Evolutionary conservation across 2,329 filamentous ascomycete species (phyloP).

Genomic region (Cladosporium velox): DNA sequence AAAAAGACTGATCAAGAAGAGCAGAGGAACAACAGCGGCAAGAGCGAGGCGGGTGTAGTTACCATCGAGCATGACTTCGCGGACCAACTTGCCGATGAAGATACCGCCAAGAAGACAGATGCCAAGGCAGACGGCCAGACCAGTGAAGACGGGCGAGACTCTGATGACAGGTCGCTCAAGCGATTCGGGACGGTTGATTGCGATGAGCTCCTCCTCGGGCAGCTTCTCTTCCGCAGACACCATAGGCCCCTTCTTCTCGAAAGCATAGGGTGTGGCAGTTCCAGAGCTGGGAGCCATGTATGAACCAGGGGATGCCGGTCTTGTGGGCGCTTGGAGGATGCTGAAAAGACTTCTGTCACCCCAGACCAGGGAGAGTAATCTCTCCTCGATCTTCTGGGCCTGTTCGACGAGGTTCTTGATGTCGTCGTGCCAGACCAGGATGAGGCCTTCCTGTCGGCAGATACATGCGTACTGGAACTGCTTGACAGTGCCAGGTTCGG

Average conservation of each 20-base stretch:
- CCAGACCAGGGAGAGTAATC: slow-evolving; percentile 10
- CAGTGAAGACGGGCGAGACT: slow-evolving; percentile 48
- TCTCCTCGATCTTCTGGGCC: slow-evolving; percentile 13
- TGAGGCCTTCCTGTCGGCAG: slow-evolving; percentile 12
- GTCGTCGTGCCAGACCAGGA: slow-evolving; percentile 18
- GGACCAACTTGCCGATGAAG: slow-evolving; percentile 52
- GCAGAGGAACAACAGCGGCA: slow-evolving; percentile 51
- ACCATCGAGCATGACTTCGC: slow-evolving; percentile 55
- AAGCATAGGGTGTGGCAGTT: slow-evolving; percentile 1
- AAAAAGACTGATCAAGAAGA: slow-evolving; percentile 58
- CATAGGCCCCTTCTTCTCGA: slow-evolving; percentile 5
- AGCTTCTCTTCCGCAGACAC: background rate
- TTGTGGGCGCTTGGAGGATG: slow-evolving; percentile 5
- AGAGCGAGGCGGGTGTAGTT: slow-evolving; percentile 56
- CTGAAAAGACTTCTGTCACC: slow-evolving; percentile 10
- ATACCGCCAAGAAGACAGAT: slow-evolving; percentile 56
- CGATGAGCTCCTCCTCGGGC: background rate
- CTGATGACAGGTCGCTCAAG: slow-evolving; percentile 9
- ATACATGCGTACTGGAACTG: slow-evolving; percentile 16
- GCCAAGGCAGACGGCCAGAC: slow-evolving; percentile 54
- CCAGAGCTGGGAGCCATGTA: slow-evolving; percentile 11
- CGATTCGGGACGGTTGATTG: slow-evolving; percentile 1
- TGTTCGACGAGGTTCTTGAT: slow-evolving; percentile 6
- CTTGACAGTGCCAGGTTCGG: slow-evolving; percentile 9
- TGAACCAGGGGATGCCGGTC: background rate